Base-by-base conservation (phyloP, 2,329 filamentous ascomycete species). In the Tolypocladium pustulatum region DNA sequence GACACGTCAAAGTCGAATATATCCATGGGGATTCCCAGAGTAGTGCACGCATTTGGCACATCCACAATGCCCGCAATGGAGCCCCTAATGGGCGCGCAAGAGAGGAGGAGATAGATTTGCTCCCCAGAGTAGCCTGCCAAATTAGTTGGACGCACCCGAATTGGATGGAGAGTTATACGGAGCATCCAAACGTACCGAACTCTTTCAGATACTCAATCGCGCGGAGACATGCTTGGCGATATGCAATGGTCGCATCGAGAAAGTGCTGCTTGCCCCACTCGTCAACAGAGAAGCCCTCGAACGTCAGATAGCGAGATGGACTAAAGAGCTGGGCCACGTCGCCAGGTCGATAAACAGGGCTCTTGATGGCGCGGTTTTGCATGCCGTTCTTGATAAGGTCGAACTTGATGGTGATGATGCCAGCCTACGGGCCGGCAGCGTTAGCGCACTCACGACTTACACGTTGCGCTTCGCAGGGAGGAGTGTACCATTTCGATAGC, bases 1-100 rank as follows among this genome's bases (percentile, higher is more conserved):
- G 85, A 83, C 64, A 96, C 93, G 69, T 96, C 91, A 72, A 97
- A 96, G 68, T 94, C 90, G 67, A 97, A 97, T 57, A 97, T 95
- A 73, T 96, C 92, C 79, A 96, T 90, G 1, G 92, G 92, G 57
- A 96, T 70, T 0, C 91, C 91, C 60, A 96, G 77, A 0, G 92
- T 96, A 4, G 91, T 96, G 69, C 92, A 96, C 0, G 89, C 90
- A 69, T 96, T 96, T 0, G 91, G 91, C 55, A 96, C 90, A 71
- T 96, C 91, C 10, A 96, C 91, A 59, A 96, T 88, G 0, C 92
- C 91, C 1, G 91, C 92, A 56, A 96, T 83, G 68, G 95, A 90
- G 0, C 92, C 92, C 71, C 95, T 89, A 6, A 96, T 82, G 0
- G 92, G 91, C 0, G 91, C 91, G 69, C 90, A 94, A 20, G 88